Evolutionary conservation across 208 protist species (phyloP), one percentile per base, ranked within the genome.

Genomic region (Acanthamoeba sp.): DNA sequence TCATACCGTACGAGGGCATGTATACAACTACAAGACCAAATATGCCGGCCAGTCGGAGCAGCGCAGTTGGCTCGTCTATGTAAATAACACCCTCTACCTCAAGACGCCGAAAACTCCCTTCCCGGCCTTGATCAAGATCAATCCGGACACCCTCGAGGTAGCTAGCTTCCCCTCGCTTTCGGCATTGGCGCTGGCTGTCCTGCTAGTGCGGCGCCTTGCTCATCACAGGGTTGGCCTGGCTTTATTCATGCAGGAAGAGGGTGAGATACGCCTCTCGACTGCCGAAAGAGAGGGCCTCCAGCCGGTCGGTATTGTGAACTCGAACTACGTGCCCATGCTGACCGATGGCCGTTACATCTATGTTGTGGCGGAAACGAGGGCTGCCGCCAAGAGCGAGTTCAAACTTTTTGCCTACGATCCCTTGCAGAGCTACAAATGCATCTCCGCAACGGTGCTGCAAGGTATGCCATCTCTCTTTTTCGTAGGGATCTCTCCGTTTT

Each of bases 371-470:
- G 78, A 87, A 40, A 87, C 78, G n/a, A 52, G 78, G 42, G 34
- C 14, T 12, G 24, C n/a, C 9, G 7, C 42, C 7, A 87, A 87
- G 48, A 87, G 48, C 48, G 78, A 87, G n/a, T 87, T 87, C 45
- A 87, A 59, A 38, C 32, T 87, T 27, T 87, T 87, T 29, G 42
- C 78, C 78, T 87, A 87, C 48, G 78, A 87, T 38, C 78, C 78
- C n/a, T 34, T 87, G 9, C 78, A 87, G 27, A 87, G 32, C 78
- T 87, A 29, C 78, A 87, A 87, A 29, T 87, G 78, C 78, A 87
- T 59, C 32, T 87, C 78, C 45, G 78, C 48, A 10, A 87, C 78
- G 16, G 32, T 38, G 10, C 20, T 87, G 78, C 78, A 87, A 62
- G 78, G 78, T 87, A 59, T n/a, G 73, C 4, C 38, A 6, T 87